phyloP scores from a whole-genome alignment of 495 filamentous ascomycete species.

The Daldinia childiae region DNA sequence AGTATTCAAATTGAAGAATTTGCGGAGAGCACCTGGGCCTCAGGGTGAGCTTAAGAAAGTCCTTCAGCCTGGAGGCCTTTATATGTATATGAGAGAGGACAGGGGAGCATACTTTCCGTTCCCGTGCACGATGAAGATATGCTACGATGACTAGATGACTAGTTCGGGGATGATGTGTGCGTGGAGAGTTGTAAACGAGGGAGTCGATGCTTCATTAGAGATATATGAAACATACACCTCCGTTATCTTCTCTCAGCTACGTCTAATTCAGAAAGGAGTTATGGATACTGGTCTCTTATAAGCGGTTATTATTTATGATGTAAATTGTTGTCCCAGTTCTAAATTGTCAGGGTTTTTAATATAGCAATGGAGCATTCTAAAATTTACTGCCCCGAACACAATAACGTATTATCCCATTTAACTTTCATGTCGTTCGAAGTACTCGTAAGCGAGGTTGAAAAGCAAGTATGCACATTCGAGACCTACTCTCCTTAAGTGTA shows the following conservation, averaged over 20 bases:
- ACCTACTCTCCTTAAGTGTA: not conserved
- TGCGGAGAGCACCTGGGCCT: slow-evolving; percentile 73
- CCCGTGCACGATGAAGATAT: slow-evolving; percentile 72
- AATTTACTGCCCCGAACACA: not conserved
- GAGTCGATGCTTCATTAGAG: not conserved
- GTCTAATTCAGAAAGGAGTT: not conserved
- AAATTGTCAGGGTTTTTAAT: not conserved
- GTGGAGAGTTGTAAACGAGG: not conserved
- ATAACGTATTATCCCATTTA: not conserved
- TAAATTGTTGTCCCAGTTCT: not conserved
- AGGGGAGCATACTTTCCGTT: slow-evolving; percentile 76
- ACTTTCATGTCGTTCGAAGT: not conserved
- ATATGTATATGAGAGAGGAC: slow-evolving; percentile 78
- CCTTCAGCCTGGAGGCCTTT: slow-evolving; percentile 65
- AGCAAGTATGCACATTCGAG: not conserved
- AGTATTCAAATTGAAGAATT: slow-evolving; percentile 67
- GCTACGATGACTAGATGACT: slow-evolving; percentile 54
- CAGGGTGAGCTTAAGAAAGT: slow-evolving; percentile 81
- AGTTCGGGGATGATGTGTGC: not conserved
- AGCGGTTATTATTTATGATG: not conserved
- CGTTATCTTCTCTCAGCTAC: not conserved
- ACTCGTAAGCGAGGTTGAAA: not conserved
- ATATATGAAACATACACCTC: slow-evolving; percentile 6
- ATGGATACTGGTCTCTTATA: not conserved
- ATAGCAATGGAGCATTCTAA: not conserved